Percentiles rank a stretch among this genome's conserved stretches.
Conservation (phyloP, 2,329 filamentous ascomycete species). For the Grosmannia clavigera region DNA sequence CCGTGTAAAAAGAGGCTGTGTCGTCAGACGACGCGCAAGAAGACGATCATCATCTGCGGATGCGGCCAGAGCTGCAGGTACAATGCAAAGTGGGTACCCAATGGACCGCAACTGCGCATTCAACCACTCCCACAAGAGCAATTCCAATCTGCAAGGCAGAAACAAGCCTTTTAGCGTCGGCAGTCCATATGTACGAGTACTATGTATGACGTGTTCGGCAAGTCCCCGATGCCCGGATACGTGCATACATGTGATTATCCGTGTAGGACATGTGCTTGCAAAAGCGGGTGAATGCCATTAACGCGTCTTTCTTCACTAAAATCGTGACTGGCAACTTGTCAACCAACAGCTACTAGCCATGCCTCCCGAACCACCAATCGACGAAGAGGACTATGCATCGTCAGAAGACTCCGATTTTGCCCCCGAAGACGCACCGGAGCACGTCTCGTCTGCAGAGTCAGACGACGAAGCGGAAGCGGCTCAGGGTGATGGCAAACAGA, state of each 20-base stretch:
- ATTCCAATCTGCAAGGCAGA: too few species aligned
- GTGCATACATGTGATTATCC: neutral
- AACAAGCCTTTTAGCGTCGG: too few species aligned
- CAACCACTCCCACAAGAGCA: too few species aligned
- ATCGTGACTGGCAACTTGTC: neutral
- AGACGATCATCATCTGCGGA: neutral
- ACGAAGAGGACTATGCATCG: slow-evolving; percentile 47
- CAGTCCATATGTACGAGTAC: too few species aligned
- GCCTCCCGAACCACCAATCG: slow-evolving; percentile 29
- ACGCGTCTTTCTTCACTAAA: neutral
- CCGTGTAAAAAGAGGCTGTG: neutral
- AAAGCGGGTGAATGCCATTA: neutral
- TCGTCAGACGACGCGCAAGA: neutral
- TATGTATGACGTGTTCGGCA: neutral
- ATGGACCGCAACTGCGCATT: too few species aligned
- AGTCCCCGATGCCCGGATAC: neutral
- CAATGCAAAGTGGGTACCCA: neutral
- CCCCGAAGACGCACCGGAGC: slow-evolving; percentile 35
- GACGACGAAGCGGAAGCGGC: slow-evolving; percentile 26
- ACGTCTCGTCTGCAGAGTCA: slow-evolving; percentile 34
- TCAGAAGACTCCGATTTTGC: slow-evolving; percentile 65
- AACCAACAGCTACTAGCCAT: slow-evolving; percentile 20
- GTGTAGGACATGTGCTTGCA: too few species aligned
- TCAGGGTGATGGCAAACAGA: slow-evolving; percentile 6
- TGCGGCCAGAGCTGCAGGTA: neutral